Evolutionary conservation across 306 rosid species (phyloP).

Genomic region (Styphnolobium japonicum): DNA sequence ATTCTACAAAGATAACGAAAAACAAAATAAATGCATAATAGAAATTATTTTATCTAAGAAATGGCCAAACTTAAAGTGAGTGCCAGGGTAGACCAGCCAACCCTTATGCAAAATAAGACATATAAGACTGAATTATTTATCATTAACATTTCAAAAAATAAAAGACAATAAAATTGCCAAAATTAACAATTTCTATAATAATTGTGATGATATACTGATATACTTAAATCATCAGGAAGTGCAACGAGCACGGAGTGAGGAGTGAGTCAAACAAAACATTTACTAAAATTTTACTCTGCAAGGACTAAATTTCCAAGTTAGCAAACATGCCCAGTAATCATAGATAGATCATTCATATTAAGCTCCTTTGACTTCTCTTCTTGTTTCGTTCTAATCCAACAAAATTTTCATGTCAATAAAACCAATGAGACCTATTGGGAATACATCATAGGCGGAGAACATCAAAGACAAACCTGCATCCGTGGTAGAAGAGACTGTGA

Average conservation of each 20-base stretch:
- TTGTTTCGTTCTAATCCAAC: not conserved
- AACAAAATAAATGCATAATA: not conserved
- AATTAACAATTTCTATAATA: not conserved
- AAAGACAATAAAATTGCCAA: not conserved
- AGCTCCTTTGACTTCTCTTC: not conserved
- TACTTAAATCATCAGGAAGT: not conserved
- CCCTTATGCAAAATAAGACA: not conserved
- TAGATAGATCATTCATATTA: not conserved
- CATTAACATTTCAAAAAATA: not conserved
- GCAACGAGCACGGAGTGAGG: not conserved
- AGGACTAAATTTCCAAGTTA: conserved; percentile 7
- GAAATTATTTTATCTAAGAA: not conserved
- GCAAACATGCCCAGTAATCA: conserved; percentile 2
- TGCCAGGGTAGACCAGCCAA: conserved; percentile 5
- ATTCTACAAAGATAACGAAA: not conserved
- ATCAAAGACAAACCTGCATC: conserved; percentile 64
- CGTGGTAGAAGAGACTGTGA: conserved; percentile 67
- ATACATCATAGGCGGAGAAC: conserved; percentile 18
- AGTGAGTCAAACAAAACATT: conserved; percentile 6
- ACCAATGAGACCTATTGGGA: not conserved
- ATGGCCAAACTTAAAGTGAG: not conserved
- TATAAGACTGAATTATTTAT: not conserved
- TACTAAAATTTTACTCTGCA: not conserved
- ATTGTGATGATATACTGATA: not conserved
- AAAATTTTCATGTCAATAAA: conserved; percentile 5